phyloP scores from a whole-genome alignment of 139 green algal genomes.

The Klebsormidium nitens region DNA sequence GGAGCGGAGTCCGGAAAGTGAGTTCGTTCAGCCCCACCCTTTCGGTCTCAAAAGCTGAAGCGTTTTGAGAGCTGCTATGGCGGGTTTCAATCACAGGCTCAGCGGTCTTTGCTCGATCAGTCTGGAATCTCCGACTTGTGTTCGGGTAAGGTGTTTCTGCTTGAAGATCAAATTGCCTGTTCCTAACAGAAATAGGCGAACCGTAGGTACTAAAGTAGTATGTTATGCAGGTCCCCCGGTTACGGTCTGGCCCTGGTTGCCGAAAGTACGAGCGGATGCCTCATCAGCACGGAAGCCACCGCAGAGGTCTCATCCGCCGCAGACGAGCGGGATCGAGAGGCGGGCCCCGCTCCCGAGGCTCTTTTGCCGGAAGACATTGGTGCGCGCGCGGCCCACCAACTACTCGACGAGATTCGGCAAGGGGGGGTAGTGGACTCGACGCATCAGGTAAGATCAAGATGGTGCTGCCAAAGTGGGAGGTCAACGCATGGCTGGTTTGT shows the following conservation, averaged over 20 bases:
- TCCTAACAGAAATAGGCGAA: too few species aligned
- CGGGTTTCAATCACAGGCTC: too few species aligned
- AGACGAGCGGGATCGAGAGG: constrained; percentile 6
- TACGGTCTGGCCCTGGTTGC: constrained; percentile 92
- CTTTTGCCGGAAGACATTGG: constrained; percentile 80
- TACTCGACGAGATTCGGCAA: constrained; percentile 81
- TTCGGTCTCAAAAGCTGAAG: too few species aligned
- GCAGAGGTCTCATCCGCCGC: not conserved
- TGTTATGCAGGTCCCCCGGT: constrained; percentile 61
- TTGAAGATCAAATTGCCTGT: too few species aligned
- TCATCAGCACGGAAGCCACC: constrained; percentile 69
- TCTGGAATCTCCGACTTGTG: too few species aligned
- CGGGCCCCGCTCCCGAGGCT: not conserved
- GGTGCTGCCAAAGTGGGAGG: too few species aligned
- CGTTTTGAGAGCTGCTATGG: too few species aligned
- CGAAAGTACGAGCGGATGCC: constrained; percentile 85
- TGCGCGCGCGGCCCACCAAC: constrained; percentile 53
- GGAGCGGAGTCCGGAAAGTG: constrained; percentile 48
- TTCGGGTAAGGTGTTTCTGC: too few species aligned
- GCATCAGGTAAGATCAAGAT: constrained; percentile 62
- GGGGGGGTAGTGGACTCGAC: constrained; percentile 83
- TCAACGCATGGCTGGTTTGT: too few species aligned
- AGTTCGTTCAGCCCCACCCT: too few species aligned
- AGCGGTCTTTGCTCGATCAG: too few species aligned
- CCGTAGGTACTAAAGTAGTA: too few species aligned